Evolutionary conservation across 768 basidiomycete genomes (phyloP), one percentile per base, ranked within the genome.

Genomic region (Vishniacozyma victoriae): DNA sequence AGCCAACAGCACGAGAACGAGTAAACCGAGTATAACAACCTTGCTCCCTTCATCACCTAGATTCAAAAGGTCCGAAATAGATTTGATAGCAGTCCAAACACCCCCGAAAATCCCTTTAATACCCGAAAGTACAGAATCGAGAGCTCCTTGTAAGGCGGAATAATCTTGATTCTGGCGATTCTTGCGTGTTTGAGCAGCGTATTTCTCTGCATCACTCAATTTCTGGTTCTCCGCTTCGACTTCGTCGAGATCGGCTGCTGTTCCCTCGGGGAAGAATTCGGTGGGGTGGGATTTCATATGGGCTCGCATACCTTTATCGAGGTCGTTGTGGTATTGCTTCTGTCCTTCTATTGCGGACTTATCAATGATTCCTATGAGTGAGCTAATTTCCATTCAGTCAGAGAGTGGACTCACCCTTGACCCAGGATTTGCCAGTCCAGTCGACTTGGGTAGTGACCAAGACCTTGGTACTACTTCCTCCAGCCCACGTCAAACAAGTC

Each of bases 401-500:
- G 16, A 19, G 18, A 25, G 6, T 25, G 5, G 11, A 27, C 75
- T 56, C 48, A 90, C 91, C 85, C 74, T 87, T 93, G 72, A 99
- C 91, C 74, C 96, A 97, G 73, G 88, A 92, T 59, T 90, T 79
- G 36, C 92, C 92, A 0, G 87, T 88, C 91, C 93, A 99, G 52
- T 96, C 92, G 1, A 97, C 87, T 55, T 85, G 81, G 3, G 86
- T 89, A 35, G 88, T 91, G 3, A 97, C 87, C 11, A 91, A 55
- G 13, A 99, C 81, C 49, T 78, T 81, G 5, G 86, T 85, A 19
- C 83, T 79, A 43, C 85, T 78, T 3, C 79, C 74, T 43, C 85
- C 84, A 11, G 89, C 91, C 91, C 91, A 99, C 77, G 81, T 97
- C 39, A 97, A 77, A 67, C 93, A 96, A 12, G 92, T 95, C 59